phyloP scores from a whole-genome alignment of 2,329 filamentous ascomycete genomes.

The Dendrostoma leiphaemia region DNA sequence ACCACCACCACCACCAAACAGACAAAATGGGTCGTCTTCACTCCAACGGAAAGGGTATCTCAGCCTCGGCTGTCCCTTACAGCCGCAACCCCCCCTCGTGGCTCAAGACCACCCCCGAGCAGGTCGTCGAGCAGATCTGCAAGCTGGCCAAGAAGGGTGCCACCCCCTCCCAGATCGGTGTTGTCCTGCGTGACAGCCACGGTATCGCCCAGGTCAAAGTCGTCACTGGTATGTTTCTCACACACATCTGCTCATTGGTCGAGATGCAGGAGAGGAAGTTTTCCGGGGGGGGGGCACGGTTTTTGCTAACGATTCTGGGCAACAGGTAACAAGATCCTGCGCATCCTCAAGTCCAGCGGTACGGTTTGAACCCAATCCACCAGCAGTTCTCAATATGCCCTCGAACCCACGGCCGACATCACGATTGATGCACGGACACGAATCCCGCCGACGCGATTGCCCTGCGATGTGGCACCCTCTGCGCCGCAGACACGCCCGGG shows the following conservation, averaged over 20 bases:
- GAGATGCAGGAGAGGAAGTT: not conserved
- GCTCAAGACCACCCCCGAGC: constrained; percentile 98
- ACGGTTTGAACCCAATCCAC: constrained; percentile 52
- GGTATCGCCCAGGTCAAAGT: constrained; percentile 97
- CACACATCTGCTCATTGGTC: not conserved
- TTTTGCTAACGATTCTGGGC: constrained; percentile 36
- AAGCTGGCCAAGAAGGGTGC: constrained; percentile 99
- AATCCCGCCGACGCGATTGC: not conserved
- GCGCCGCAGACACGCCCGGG: constrained; percentile 26
- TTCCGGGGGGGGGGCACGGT: not conserved
- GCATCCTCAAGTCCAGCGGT: constrained; percentile 98
- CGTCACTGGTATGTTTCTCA: constrained; percentile 76
- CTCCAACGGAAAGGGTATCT: constrained; percentile 99
- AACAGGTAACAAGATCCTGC: constrained; percentile 98
- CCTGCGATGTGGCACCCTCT: constrained; percentile 5
- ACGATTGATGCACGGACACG: not conserved
- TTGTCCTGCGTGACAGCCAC: constrained; percentile 96
- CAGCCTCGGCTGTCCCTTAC: constrained; percentile 93
- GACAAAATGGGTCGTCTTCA: constrained; percentile 94
- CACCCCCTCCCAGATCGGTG: constrained; percentile 98
- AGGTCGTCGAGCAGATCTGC: constrained; percentile 98
- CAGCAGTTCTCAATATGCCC: no score
- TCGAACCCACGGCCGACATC: not conserved
- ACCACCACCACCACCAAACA: constrained; percentile 32
- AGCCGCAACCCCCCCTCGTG: constrained; percentile 88